These are phyloP conservation scores for Lolium perenne DNA, from an alignment of 176 grass and related monocot genomes.

Conservation along the genomic window DNA sequence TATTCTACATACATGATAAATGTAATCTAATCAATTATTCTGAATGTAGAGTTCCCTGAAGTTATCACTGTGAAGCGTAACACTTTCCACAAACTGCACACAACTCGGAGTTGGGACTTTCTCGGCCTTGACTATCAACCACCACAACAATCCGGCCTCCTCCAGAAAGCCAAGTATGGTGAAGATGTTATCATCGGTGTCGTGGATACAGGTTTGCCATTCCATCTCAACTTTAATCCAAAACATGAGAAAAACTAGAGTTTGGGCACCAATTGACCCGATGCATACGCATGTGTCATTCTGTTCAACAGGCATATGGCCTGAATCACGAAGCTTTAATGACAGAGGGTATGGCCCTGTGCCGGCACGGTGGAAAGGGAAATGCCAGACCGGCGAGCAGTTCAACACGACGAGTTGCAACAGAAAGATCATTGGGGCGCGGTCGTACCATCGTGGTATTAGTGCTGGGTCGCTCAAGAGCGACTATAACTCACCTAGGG, in stretches of 20 bases:
- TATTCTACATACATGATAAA: background rate
- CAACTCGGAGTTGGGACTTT: conserved; percentile 56
- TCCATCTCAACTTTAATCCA: background rate
- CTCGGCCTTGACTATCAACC: conserved; percentile 30
- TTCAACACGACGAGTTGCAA: conserved; percentile 45
- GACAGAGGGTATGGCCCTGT: conserved; percentile 37
- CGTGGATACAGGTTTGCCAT: conserved; percentile 35
- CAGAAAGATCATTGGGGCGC: conserved; percentile 54
- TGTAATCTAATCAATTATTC: background rate
- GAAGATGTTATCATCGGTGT: conserved; percentile 50
- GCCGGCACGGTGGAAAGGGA: conserved; percentile 45
- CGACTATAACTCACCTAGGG: conserved; percentile 46
- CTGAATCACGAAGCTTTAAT: conserved; percentile 60
- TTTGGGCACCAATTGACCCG: background rate
- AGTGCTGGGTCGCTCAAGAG: background rate
- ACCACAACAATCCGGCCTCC: background rate
- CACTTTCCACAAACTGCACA: conserved; percentile 1
- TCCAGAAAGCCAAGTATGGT: conserved; percentile 49
- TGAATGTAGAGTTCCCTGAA: conserved; percentile 35
- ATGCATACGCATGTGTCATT: background rate
- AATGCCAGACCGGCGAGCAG: conserved; percentile 37
- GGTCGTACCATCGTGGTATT: conserved; percentile 19
- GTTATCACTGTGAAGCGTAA: conserved; percentile 48
- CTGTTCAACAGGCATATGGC: conserved; percentile 46
- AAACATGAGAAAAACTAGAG: background rate